Evolutionary conservation across 805 yeast species (phyloP), one percentile per base, ranked within the genome.

Genomic region (Jamesozyma jinghongensis): DNA sequence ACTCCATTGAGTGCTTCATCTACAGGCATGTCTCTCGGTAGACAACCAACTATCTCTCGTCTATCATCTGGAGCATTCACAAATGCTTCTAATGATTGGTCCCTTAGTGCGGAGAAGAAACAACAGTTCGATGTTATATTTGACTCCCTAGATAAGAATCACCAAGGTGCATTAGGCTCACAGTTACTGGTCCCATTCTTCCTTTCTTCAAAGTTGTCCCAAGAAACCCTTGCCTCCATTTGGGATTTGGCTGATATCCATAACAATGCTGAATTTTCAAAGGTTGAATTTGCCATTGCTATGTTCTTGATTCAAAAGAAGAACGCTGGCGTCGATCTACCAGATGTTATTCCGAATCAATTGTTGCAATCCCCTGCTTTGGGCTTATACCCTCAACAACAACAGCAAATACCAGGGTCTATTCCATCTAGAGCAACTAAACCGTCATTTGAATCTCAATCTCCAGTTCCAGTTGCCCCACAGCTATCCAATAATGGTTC

Each of bases 201-300:
- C 52, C 79, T 85, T 71, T 82, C 92, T 8, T 90, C 97, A 3
- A 83, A 85, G 46, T 73, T 92, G 44, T 73, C 79, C 38, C 95
- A 88, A 54, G 88, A 85, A 38, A 79, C 77, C 17, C 71, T 92
- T 47, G 98, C 97, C 1, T 66, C 77, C 19, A 79, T 90, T 33
- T 92, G 99, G 99, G 98, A 92, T 63, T 70, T 92, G 50, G 77
- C 97, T 8, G 97, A 92, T 59, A 73, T 86, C 46, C 82, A 85
- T 50, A 86, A 86, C 61, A 77, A 84, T 34, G 97, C 96, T 19
- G 73, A 73, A 32, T 86, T 92, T 56, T 72, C 85, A 37, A 77
- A 74, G 53, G 70, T 76, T 48, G 98, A 92, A 60, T 92, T 92
- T 61, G 79, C 94, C 3, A 81, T 92, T 56, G 97, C 97, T 14